Evolutionary conservation across 805 yeast species (phyloP), one percentile per base, ranked within the genome.

Genomic region (Huiozyma naganishii): DNA sequence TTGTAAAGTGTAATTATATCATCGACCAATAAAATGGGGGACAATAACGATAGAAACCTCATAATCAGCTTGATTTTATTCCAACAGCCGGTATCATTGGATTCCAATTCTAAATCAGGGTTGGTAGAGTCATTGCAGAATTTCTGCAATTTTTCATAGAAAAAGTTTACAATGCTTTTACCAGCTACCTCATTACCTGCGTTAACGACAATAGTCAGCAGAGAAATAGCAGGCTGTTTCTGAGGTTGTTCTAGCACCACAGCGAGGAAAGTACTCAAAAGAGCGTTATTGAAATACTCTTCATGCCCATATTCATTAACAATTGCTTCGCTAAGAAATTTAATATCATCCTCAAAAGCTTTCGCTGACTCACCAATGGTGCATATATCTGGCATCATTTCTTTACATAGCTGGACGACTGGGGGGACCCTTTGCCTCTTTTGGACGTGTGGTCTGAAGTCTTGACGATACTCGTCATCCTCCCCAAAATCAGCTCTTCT

Each of bases 201-300:
- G 63, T 83, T 80, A 39, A 85, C 78, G 23, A 79, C 67, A 54
- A 80, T 72, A 5, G 88, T 65, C 50, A 87, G 68, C 7, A 80
- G 77, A 28, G 87, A 74, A 45, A 90, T 62, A n/a, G 80, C 74
- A 10, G 80, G 77, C 46, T 82, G 74, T 59, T 89, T 92, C 49
- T 89, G 95, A 0, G 99, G 97, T 62, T 90, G 96, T 62, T 92
- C 97, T 29, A 75, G 64, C 8, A 82, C 70, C 37, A 84, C 73
- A 2, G 95, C 85, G 43, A 73, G 72, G 27, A 88, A 57, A 2
- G 85, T 83, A 40, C 72, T 70, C 46, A 85, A 64, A 17, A 85
- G 66, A 3, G 81, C 76, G 32, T 64, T 65, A 46, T 85, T 70
- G 48, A 81, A 74, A 41, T 70, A 70, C 46, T 75, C 79, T 44